A percentile compares a stretch with the other conserved stretches of the same genome.
phyloP scores from a whole-genome alignment of 2,329 filamentous ascomycete genomes.

The Penicillium olsonii region DNA sequence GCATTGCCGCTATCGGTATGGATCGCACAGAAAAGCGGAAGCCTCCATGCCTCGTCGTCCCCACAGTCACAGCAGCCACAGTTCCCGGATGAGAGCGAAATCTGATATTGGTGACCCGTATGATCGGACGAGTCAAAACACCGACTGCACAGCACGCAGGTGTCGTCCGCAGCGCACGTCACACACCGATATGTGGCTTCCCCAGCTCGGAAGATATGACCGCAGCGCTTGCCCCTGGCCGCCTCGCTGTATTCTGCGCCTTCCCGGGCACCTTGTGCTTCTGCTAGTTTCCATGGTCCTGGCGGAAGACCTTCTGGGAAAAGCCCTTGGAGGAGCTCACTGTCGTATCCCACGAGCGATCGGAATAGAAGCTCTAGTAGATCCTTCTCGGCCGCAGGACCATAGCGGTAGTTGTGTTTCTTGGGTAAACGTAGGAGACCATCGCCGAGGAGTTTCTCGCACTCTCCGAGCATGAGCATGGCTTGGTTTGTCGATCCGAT shows the following conservation, averaged over 20 bases:
- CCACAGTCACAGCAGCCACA: slow-evolving; percentile 97
- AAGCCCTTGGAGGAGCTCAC: slow-evolving; percentile 73
- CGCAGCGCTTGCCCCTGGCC: slow-evolving; percentile 88
- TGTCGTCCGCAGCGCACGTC: slow-evolving; percentile 92
- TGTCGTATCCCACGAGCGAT: slow-evolving; percentile 75
- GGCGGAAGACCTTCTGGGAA: slow-evolving; percentile 75
- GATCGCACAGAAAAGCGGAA: slow-evolving; percentile 83
- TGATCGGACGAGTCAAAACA: slow-evolving; percentile 97
- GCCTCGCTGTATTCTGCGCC: slow-evolving; percentile 93
- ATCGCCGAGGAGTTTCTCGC: slow-evolving; percentile 80
- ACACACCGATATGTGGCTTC: slow-evolving; percentile 94
- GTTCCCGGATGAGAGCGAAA: slow-evolving; percentile 84
- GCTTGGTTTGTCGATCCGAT: slow-evolving; percentile 27
- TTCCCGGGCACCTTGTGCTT: slow-evolving; percentile 88
- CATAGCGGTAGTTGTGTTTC: slow-evolving; percentile 74
- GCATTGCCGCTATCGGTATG: slow-evolving; percentile 65
- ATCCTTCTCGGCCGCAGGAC: slow-evolving; percentile 66
- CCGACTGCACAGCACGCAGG: slow-evolving; percentile 88
- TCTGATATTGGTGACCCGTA: slow-evolving; percentile 85
- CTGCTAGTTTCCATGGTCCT: slow-evolving; percentile 71
- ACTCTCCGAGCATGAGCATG: slow-evolving; percentile 48
- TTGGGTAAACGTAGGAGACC: slow-evolving; percentile 77
- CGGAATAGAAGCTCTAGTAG: slow-evolving; percentile 81
- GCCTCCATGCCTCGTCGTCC: slow-evolving; percentile 89
- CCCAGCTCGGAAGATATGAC: slow-evolving; percentile 93